phyloP scores from a whole-genome alignment of 2,329 filamentous ascomycete species.

The Beauveria scarabaeidicola region DNA sequence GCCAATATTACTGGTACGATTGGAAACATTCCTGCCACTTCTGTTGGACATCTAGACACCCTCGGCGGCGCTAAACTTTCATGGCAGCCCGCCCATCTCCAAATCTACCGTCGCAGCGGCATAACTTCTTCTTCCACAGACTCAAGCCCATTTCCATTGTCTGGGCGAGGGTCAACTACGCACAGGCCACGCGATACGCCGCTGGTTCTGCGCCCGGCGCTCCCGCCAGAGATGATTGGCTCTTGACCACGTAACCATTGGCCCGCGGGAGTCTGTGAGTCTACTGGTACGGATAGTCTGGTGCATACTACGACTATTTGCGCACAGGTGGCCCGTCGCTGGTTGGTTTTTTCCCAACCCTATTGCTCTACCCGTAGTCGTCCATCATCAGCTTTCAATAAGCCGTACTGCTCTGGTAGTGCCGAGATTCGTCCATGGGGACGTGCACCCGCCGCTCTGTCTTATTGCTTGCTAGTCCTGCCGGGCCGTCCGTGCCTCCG shows the following conservation, averaged over 20 bases:
- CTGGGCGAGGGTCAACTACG: neutral
- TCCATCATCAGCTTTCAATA: slow-evolving; percentile 3
- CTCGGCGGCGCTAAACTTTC: neutral
- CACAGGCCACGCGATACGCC: slow-evolving; percentile 2
- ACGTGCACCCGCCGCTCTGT: slow-evolving; percentile 5
- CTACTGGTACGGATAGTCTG: too few species aligned
- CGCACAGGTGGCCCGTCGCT: neutral
- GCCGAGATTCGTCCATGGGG: slow-evolving; percentile 7
- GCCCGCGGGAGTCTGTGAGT: slow-evolving; percentile 1
- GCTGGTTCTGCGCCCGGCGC: neutral
- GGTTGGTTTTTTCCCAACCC: neutral
- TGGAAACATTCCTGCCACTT: neutral
- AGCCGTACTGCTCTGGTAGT: too few species aligned
- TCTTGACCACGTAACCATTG: neutral
- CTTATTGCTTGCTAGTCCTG: neutral
- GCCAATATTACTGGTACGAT: too few species aligned
- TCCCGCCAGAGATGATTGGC: slow-evolving; percentile 1
- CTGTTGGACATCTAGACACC: neutral
- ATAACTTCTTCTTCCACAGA: neutral
- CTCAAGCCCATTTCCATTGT: slow-evolving; percentile 6
- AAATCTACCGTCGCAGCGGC: slow-evolving; percentile 9
- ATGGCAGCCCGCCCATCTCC: neutral
- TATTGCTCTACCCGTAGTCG: neutral
- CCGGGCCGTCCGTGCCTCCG: slow-evolving; percentile 3
- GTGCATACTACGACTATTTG: slow-evolving; percentile 3